Percentiles rank a stretch among this genome's conserved stretches.
Evolutionary conservation across 2,329 filamentous ascomycete genomes (phyloP).

Genomic region (Penicillium sp.): DNA sequence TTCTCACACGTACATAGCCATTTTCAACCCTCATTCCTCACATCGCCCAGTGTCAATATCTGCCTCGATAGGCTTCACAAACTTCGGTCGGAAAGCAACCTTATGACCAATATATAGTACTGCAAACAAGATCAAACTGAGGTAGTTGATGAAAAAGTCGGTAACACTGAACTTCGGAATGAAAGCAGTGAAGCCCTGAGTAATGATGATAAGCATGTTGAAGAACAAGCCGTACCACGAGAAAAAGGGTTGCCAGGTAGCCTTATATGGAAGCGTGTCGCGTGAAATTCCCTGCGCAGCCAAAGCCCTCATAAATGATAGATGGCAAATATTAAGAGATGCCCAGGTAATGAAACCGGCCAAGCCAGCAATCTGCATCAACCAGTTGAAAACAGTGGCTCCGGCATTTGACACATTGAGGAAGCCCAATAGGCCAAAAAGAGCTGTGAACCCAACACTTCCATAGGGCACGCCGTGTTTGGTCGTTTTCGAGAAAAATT

Average conservation of each 20-base stretch:
- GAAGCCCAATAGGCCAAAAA: slow-evolving; percentile 9
- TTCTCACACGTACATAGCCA: background rate
- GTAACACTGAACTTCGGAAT: slow-evolving; percentile 7
- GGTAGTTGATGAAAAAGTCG: slow-evolving; percentile 9
- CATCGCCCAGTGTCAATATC: slow-evolving; percentile 3
- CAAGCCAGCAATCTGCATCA: slow-evolving; percentile 8
- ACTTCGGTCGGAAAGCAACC: background rate
- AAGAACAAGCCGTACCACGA: slow-evolving; percentile 11
- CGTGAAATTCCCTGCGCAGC: slow-evolving; percentile 5
- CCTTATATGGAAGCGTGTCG: slow-evolving; percentile 7
- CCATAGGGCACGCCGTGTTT: slow-evolving; percentile 3
- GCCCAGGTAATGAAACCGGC: slow-evolving; percentile 11
- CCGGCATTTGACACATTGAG: slow-evolving; percentile 5
- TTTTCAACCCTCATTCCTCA: background rate
- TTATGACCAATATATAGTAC: slow-evolving; percentile 8
- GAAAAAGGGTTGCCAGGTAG: slow-evolving; percentile 4
- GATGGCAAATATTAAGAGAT: slow-evolving; percentile 7
- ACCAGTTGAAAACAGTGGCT: slow-evolving; percentile 10
- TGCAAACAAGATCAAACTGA: slow-evolving; percentile 5
- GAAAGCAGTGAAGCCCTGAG: slow-evolving; percentile 9
- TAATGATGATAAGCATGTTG: slow-evolving; percentile 6
- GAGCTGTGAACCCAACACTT: slow-evolving; percentile 4
- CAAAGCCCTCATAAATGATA: slow-evolving; percentile 6
- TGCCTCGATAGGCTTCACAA: slow-evolving; percentile 3
- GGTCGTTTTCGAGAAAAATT: slow-evolving; percentile 1